Percentiles rank a stretch among this genome's conserved stretches.
These are phyloP conservation scores for Candida sphagnicola DNA, from an alignment of 805 yeast genomes.

Conservation along the genomic window DNA sequence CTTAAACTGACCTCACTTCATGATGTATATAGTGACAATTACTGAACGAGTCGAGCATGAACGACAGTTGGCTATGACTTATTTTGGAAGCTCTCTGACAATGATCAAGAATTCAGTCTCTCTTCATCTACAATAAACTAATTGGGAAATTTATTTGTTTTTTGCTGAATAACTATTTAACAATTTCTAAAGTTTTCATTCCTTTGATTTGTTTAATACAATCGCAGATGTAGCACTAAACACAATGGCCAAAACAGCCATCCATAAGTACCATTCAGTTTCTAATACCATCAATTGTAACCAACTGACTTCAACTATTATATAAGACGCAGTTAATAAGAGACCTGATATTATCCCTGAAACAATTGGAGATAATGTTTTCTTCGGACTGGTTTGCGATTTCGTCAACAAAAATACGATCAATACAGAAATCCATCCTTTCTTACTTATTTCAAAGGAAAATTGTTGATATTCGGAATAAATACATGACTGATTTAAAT, in stretches of 20 bases:
- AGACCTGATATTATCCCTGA: background rate
- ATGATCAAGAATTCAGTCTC: too few relatives aligned
- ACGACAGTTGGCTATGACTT: too few relatives aligned
- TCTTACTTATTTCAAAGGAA: background rate
- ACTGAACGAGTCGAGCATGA: too few relatives aligned
- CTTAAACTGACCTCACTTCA: too few relatives aligned
- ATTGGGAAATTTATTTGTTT: background rate
- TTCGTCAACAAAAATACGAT: background rate
- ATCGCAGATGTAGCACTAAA: background rate
- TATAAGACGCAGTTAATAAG: background rate
- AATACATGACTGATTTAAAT: background rate
- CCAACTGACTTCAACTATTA: conserved; percentile 1
- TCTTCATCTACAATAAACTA: too few relatives aligned
- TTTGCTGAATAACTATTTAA: too few relatives aligned
- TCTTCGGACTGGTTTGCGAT: background rate
- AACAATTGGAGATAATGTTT: background rate
- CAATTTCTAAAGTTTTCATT: background rate
- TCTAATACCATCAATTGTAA: conserved; percentile 1
- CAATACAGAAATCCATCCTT: background rate
- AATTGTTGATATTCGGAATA: background rate
- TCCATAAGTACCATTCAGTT: conserved; percentile 4
- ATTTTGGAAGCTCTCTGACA: too few relatives aligned
- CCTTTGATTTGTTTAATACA: conserved; percentile 1
- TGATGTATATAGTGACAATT: too few relatives aligned
- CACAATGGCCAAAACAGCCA: background rate